A percentile compares a stretch with the other conserved stretches of the same genome.
Evolutionary conservation across 257 asterid species (phyloP).

Genomic region (Knoxia roxburghii): DNA sequence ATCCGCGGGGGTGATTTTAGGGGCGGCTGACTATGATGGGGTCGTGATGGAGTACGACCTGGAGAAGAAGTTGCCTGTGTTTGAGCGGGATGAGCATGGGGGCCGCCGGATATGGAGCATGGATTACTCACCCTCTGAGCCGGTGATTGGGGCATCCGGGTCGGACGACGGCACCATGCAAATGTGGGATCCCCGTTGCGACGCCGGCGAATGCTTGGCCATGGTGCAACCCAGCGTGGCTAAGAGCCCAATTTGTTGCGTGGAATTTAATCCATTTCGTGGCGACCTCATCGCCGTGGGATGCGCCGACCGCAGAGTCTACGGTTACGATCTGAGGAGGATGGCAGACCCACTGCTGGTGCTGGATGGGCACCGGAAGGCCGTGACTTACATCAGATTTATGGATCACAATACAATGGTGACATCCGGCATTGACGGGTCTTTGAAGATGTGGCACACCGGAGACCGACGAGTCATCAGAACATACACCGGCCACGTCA

Average conservation of each 20-base stretch:
- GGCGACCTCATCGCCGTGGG: conserved; percentile 49
- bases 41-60: conserved; percentile 82
- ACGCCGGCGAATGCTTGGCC: conserved; percentile 29
- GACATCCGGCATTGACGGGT: conserved; percentile 67
- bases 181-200: conserved; percentile 82
- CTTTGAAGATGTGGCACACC: conserved; percentile 63
- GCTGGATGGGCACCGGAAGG: conserved; percentile 59
- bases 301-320: conserved; percentile 59
- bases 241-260: conserved; percentile 63
- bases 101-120: conserved; percentile 90
- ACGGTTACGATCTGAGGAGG: conserved; percentile 57
- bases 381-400: conserved; percentile 59
- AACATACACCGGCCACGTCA: conserved; percentile 65
- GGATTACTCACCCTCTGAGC: conserved; percentile 51
- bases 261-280: conserved; percentile 69
- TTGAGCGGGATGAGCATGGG: conserved; percentile 94
- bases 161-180: conserved; percentile 95
- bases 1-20: conserved; percentile 51
- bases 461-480: conserved; percentile 36
- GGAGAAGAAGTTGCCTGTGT: conserved; percentile 59
- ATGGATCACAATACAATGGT: conserved; percentile 43
- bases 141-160: conserved; percentile 76
- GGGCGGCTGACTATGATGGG: conserved; percentile 89
- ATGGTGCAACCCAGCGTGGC: conserved; percentile 41
- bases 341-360: conserved; percentile 44